These are phyloP conservation scores for Cordyceps militaris DNA, from an alignment of 2,329 filamentous ascomycete species.

Conservation along the genomic window DNA sequence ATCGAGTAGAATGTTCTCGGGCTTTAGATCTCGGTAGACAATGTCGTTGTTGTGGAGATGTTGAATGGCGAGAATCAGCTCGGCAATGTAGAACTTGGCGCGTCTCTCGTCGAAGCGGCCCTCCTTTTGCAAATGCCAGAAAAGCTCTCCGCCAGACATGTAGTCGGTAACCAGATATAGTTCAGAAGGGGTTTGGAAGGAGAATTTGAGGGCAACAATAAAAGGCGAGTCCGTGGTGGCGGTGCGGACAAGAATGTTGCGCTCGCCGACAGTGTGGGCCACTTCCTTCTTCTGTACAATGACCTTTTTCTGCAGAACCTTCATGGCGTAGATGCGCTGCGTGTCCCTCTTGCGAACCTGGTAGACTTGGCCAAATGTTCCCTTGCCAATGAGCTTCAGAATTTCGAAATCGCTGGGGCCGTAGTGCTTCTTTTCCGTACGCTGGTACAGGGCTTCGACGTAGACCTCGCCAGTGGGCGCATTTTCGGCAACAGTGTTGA, in stretches of 20 bases:
- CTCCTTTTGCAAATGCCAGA: slow-evolving; percentile 98
- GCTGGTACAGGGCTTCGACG: slow-evolving; percentile 78
- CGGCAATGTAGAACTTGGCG: slow-evolving; percentile 98
- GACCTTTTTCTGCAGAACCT: slow-evolving; percentile 97
- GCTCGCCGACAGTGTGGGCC: slow-evolving; percentile 90
- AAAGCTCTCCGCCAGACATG: slow-evolving; percentile 97
- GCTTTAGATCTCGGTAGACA: slow-evolving; percentile 94
- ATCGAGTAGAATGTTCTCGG: slow-evolving; percentile 93
- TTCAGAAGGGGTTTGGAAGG: slow-evolving; percentile 94
- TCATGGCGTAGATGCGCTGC: slow-evolving; percentile 96
- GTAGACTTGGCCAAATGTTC: slow-evolving; percentile 97
- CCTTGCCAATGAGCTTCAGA: slow-evolving; percentile 92
- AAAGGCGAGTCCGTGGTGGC: slow-evolving; percentile 95
- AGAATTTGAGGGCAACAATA: slow-evolving; percentile 96
- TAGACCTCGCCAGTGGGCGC: slow-evolving; percentile 81
- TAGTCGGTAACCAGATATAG: slow-evolving; percentile 98
- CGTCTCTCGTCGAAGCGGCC: slow-evolving; percentile 90
- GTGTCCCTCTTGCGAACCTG: slow-evolving; percentile 98
- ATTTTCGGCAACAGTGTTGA: slow-evolving; percentile 63
- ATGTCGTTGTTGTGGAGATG: slow-evolving; percentile 96
- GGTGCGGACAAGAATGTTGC: slow-evolving; percentile 94
- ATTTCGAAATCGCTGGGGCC: slow-evolving; percentile 96
- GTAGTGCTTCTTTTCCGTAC: slow-evolving; percentile 81
- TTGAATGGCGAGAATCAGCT: slow-evolving; percentile 89
- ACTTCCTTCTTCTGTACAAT: slow-evolving; percentile 99